Base-by-base conservation (phyloP, 805 yeast genomes). In the Saccharomyces jurei region DNA sequence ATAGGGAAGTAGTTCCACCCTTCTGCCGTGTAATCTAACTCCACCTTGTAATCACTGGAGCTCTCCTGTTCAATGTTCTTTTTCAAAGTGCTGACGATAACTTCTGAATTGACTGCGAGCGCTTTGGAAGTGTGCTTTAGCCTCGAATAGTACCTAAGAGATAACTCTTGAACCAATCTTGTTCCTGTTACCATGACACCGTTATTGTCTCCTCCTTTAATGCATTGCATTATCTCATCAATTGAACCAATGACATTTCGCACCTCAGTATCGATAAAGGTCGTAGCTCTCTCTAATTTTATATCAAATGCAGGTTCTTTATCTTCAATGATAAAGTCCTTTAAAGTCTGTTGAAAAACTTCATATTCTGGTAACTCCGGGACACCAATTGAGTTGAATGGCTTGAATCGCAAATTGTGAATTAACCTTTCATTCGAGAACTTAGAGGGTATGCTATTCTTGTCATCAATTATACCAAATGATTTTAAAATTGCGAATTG, bases 351-450 rank as follows among this genome's bases (percentile, higher is more conserved):
- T 29, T 60, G 58, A 51, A 70, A 66, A 2, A 59, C 47, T 1
- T 60, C 69, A 60, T 70, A 83, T 0, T 74, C 64, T 2, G 92
- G 90, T 46, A 81, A 62, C 29, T 76, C 77, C 1, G 97, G 97
- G 10, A 82, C 82, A 0, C 95, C 96, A 22, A 90, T 85, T 0
- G 89, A 79, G 25, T 85, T 80, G 72, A 86, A 88, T 3, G 94
- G 83, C 66, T 89, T 89, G 79, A 89, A 77, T 60, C 96, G 79
- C 49, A 89, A 71, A 9, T 77, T 71, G 64, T 77, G 83, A 17
- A 79, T 65, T 41, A 65, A 50, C 50, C 68, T 64, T 27, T 66
- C 58, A 26, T 66, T 59, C 41, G 68, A 59, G 36, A 67, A 64
- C 49, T 61, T 64, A 27, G 64, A 64, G 47, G 30, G 36, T 6